Evolutionary conservation across 805 yeast species (phyloP).

Genomic region (Vanderwaltozyma yarrowii): DNA sequence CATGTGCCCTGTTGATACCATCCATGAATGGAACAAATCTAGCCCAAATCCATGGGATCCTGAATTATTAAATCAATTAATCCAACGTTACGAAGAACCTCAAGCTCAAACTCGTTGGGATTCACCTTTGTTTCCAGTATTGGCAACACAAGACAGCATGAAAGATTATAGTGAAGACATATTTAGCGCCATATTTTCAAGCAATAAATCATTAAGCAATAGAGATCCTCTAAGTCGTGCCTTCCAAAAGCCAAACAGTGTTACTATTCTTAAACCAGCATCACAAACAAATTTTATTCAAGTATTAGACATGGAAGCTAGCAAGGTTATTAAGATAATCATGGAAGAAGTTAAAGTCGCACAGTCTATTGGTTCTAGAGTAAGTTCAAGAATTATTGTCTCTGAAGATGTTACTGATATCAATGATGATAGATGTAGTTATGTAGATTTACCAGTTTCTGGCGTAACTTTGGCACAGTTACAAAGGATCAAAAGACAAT

Average conservation of each 20-base stretch:
- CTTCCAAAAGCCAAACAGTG: constrained; percentile 64
- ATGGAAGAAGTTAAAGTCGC: constrained; percentile 36
- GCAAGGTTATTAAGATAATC: constrained; percentile 49
- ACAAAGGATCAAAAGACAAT: constrained; percentile 76
- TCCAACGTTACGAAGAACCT: constrained; percentile 91
- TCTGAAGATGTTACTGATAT: constrained; percentile 30
- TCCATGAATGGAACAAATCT: constrained; percentile 50
- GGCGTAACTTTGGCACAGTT: constrained; percentile 58
- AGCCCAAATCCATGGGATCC: constrained; percentile 45
- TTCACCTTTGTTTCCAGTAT: constrained; percentile 71
- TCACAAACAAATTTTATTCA: constrained; percentile 66
- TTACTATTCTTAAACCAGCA: constrained; percentile 76
- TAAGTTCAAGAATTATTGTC: constrained; percentile 36
- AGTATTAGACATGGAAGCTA: constrained; percentile 64
- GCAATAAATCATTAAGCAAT: constrained; percentile 4
- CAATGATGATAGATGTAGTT: constrained; percentile 31
- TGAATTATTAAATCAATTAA: constrained; percentile 53
- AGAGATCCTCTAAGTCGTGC: constrained; percentile 43
- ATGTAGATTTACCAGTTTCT: constrained; percentile 50
- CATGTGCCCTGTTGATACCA: constrained; percentile 52
- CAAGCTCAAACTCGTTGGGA: constrained; percentile 85
- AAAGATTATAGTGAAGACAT: constrained; percentile 55
- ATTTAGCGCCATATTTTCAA: constrained; percentile 45
- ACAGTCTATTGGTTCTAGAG: constrained; percentile 39
- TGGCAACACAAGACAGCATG: constrained; percentile 30